Conservation (phyloP, 1,284 basidiomycete genomes). For the Cutaneotrichosporon cavernicola region DNA sequence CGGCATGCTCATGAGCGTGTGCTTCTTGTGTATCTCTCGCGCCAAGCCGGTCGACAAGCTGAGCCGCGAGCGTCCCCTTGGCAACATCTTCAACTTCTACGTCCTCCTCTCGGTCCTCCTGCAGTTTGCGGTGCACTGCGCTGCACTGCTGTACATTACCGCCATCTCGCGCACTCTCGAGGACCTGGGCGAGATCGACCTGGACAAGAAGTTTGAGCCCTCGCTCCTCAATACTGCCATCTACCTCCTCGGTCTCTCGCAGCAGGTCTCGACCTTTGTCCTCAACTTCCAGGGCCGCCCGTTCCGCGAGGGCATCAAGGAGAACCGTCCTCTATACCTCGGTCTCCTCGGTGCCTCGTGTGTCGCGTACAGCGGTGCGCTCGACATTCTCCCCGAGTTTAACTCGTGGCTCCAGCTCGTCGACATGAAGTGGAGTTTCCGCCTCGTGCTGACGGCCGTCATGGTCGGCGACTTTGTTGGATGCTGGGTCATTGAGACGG, state of each 20-base stretch:
- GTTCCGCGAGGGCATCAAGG: conserved; percentile 91
- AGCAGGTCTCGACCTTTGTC: conserved; percentile 93
- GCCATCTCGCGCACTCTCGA: conserved; percentile 72
- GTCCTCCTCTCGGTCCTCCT: conserved; percentile 83
- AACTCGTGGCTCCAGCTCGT: conserved; percentile 97
- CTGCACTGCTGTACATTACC: conserved; percentile 85
- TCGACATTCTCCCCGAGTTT: conserved; percentile 90
- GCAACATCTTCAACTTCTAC: conserved; percentile 94
- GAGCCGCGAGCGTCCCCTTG: conserved; percentile 81
- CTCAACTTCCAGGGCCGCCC: conserved; percentile 97
- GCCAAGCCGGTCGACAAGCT: conserved; percentile 95
- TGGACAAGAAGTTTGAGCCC: conserved; percentile 92
- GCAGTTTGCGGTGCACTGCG: conserved; percentile 90
- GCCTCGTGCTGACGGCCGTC: conserved; percentile 66
- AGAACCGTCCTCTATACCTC: conserved; percentile 87
- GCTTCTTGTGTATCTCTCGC: conserved; percentile 92
- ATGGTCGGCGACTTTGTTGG: conserved; percentile 89
- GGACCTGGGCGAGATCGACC: conserved; percentile 74
- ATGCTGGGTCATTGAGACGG: conserved; percentile 78
- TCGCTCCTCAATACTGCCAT: conserved; percentile 90
- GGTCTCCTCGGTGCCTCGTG: conserved; percentile 80
- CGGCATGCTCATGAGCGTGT: conserved; percentile 94
- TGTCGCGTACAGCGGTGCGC: conserved; percentile 89
- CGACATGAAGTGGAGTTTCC: conserved; percentile 80
- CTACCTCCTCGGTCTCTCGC: conserved; percentile 86